A percentile compares a stretch with the other conserved stretches of the same genome.
Evolutionary conservation across 495 filamentous ascomycete genomes (phyloP).

Genomic region (Staphylotrichum tortipilum): DNA sequence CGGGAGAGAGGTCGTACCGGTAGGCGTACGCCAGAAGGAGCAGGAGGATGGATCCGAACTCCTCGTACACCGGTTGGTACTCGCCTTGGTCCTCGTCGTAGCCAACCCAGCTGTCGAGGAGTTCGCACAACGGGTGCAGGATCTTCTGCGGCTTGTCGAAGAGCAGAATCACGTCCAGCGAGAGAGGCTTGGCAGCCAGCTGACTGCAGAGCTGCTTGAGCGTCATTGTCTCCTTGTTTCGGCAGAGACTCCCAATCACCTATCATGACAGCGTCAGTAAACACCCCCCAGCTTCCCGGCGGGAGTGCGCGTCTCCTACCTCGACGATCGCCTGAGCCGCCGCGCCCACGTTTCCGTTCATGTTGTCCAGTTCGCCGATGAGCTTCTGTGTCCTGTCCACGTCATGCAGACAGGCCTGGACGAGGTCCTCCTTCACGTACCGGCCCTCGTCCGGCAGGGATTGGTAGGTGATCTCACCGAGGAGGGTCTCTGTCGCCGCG

Average conservation of each 20-base stretch:
- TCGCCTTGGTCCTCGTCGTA: conserved; percentile 94
- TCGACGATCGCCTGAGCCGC: conserved; percentile 76
- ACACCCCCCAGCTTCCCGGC: too few species aligned
- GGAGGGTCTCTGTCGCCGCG: conserved; percentile 64
- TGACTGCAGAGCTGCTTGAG: conserved; percentile 76
- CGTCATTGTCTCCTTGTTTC: conserved; percentile 81
- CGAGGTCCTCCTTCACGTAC: conserved; percentile 67
- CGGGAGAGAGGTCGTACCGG: conserved; percentile 63
- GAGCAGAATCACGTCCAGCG: conserved; percentile 76
- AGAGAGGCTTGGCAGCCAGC: conserved; percentile 66
- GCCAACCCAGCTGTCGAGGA: conserved; percentile 74
- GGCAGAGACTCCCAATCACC: conserved; percentile 71
- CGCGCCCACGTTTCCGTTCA: conserved; percentile 90
- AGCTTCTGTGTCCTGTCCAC: conserved; percentile 63
- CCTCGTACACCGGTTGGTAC: conserved; percentile 93
- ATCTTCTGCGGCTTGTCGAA: conserved; percentile 71
- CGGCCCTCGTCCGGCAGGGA: conserved; percentile 65
- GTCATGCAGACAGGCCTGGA: conserved; percentile 64
- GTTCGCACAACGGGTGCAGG: conserved; percentile 71
- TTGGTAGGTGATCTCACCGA: conserved; percentile 82
- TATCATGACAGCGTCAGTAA: conserved; percentile 18
- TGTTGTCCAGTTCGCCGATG: conserved; percentile 73
- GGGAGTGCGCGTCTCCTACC: too few species aligned
- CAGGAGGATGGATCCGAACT: conserved; percentile 83
- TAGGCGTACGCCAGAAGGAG: conserved; percentile 74